A percentile compares a stretch with the other conserved stretches of the same genome.
Conservation (phyloP, 495 filamentous ascomycete genomes). For the Neurospora discreta region DNA sequence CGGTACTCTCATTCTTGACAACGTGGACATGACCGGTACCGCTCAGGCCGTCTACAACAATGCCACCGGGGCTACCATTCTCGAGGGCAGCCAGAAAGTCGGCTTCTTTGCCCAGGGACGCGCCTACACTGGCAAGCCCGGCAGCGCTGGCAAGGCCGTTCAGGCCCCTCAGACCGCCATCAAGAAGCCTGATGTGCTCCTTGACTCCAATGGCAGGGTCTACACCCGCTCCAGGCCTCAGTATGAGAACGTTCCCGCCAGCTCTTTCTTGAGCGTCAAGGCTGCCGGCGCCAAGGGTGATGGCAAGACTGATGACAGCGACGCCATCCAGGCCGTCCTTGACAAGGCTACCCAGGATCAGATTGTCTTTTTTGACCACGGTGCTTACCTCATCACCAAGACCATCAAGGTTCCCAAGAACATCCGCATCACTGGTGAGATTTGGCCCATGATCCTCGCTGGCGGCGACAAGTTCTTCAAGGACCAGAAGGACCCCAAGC, state of each 20-base stretch:
- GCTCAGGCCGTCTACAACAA: constrained; percentile 39
- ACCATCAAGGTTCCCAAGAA: constrained; percentile 75
- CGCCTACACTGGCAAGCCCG: constrained; percentile 41
- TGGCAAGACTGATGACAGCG: constrained; percentile 57
- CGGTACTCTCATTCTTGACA: constrained; percentile 73
- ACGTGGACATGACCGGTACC: constrained; percentile 61
- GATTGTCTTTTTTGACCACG: constrained; percentile 86
- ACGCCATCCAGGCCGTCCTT: constrained; percentile 58
- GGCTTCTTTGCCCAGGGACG: constrained; percentile 66
- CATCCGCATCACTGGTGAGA: constrained; percentile 78
- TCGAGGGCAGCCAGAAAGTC: constrained; percentile 61
- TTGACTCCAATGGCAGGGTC: constrained; percentile 42
- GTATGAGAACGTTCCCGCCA: constrained; percentile 49
- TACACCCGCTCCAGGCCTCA: constrained; percentile 64
- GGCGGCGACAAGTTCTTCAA: constrained; percentile 55
- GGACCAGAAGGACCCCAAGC: constrained; percentile 55
- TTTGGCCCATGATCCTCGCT: constrained; percentile 84
- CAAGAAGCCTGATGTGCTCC: constrained; percentile 46
- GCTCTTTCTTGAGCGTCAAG: constrained; percentile 65
- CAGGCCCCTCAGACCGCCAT: constrained; percentile 41
- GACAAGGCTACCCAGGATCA: constrained; percentile 49
- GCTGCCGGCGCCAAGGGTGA: constrained; percentile 70
- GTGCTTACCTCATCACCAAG: constrained; percentile 72
- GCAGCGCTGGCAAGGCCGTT: constrained; percentile 30
- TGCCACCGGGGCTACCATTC: constrained; percentile 49